phyloP scores from a whole-genome alignment of 164 flowering plant genomes.

The Aristolochia californica region DNA sequence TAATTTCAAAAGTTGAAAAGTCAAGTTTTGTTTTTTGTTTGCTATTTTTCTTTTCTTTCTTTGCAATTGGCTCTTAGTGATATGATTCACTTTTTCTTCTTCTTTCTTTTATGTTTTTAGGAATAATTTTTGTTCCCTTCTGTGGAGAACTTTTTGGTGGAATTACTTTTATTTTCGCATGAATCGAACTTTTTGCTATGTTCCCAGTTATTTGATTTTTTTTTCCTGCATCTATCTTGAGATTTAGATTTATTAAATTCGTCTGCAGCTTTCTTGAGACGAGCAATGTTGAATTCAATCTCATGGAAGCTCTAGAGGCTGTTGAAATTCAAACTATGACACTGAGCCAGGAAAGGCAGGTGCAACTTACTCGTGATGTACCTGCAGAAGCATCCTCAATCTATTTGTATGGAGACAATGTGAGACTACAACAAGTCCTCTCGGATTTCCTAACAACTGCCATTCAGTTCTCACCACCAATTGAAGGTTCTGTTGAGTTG shows the following conservation, averaged over 20 bases:
- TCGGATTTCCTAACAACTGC: constrained; percentile 58
- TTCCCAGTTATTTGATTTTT: constrained; percentile 1
- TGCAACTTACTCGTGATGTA: constrained; percentile 37
- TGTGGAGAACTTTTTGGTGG: too few species aligned
- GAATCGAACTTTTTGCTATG: too few species aligned
- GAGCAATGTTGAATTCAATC: constrained; percentile 44
- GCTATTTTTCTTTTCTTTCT: too few species aligned
- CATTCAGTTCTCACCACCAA: constrained; percentile 42
- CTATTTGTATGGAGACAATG: constrained; percentile 55
- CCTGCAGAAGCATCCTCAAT: constrained; percentile 48
- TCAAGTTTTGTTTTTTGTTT: too few species aligned
- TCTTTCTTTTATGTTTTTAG: too few species aligned
- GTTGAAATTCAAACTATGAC: constrained; percentile 57
- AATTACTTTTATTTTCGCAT: too few species aligned
- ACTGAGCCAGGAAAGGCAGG: constrained; percentile 46
- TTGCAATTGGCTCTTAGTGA: too few species aligned
- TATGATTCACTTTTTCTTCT: too few species aligned
- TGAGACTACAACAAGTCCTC: constrained; percentile 83
- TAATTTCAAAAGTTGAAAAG: too few species aligned
- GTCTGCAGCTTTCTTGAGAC: constrained; percentile 48
- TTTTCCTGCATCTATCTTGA: too few species aligned
- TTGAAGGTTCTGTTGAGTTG: constrained; percentile 40
- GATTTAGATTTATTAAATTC: constrained; percentile 2
- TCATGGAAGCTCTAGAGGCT: constrained; percentile 48
- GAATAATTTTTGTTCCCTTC: too few species aligned